These are phyloP conservation scores for Lantana camara DNA, from an alignment of 257 asterid species.

Conservation along the genomic window DNA sequence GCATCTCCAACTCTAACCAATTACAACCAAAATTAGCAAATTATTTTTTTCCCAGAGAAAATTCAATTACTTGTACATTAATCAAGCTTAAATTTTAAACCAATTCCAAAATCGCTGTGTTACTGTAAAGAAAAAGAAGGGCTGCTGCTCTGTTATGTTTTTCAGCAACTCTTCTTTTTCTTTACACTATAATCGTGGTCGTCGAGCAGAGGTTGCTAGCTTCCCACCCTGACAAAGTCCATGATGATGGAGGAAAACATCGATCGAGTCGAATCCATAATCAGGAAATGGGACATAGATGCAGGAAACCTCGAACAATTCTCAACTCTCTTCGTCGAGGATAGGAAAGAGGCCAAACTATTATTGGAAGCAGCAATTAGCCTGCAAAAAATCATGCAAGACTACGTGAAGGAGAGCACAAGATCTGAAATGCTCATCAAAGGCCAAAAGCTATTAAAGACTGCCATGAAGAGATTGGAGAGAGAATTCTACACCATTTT, in stretches of 20 bases:
- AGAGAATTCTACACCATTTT: conserved; percentile 48
- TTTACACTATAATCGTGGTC: conserved; percentile 9
- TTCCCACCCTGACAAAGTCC: conserved; percentile 30
- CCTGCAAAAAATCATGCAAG: conserved; percentile 44
- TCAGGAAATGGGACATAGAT: conserved; percentile 41
- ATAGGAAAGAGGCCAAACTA: conserved; percentile 33
- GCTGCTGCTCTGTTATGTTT: conserved; percentile 17
- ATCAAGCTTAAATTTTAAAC: too few relatives aligned
- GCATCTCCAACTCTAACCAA: too few relatives aligned
- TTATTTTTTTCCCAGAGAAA: neutral
- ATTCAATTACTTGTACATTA: neutral
- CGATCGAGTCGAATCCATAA: conserved; percentile 36
- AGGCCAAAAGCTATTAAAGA: conserved; percentile 44
- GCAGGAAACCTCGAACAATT: conserved; percentile 1
- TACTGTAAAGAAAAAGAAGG: conserved; percentile 13
- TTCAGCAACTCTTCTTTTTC: conserved; percentile 37
- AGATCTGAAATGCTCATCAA: conserved; percentile 38
- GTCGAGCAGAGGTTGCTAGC: conserved; percentile 9
- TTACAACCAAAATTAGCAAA: neutral
- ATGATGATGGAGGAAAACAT: conserved; percentile 48
- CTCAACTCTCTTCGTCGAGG: conserved; percentile 34
- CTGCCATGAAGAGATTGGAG: conserved; percentile 51
- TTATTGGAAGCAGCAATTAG: conserved; percentile 35
- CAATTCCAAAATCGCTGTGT: too few relatives aligned
- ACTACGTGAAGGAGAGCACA: conserved; percentile 31